A percentile compares a stretch with the other conserved stretches of the same genome.
phyloP scores from a whole-genome alignment of 306 rosid genomes.

The Vachellia collinsii region DNA sequence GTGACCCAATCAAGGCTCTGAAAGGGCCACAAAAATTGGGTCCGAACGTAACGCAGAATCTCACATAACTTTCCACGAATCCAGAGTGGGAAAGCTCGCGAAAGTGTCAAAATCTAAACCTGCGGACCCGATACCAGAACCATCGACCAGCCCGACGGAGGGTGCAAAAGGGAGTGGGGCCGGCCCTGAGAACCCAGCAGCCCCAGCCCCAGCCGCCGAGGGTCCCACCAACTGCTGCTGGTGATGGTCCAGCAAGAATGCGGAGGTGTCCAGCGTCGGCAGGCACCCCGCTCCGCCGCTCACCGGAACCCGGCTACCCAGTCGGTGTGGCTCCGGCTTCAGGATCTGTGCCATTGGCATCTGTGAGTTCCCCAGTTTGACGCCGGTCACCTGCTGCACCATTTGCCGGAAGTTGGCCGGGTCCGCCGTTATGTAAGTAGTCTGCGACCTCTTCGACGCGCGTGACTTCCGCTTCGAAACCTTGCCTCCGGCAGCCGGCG shows the following conservation, averaged over 20 bases:
- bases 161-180: slow-evolving; percentile 39
- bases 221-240: slow-evolving; percentile 47
- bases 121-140: slow-evolving; percentile 34
- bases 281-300: slow-evolving; percentile 41
- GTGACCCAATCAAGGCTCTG: background rate
- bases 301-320: slow-evolving; percentile 14
- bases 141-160: slow-evolving; percentile 20
- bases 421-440: slow-evolving; percentile 70
- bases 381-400: slow-evolving; percentile 81
- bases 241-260: slow-evolving; percentile 63
- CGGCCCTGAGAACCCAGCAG: slow-evolving; percentile 42
- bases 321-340: slow-evolving; percentile 86
- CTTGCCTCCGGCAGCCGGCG: slow-evolving; percentile 39
- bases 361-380: slow-evolving; percentile 45
- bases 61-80: slow-evolving; percentile 91
- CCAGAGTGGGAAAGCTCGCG: slow-evolving; percentile 86
- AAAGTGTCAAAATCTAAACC: slow-evolving; percentile 73
- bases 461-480: slow-evolving; percentile 60
- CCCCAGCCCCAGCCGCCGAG: slow-evolving; percentile 12
- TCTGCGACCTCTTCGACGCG: slow-evolving; percentile 60
- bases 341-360: slow-evolving; percentile 50
- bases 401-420: slow-evolving; percentile 69
- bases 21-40: background rate
- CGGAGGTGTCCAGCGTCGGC: slow-evolving; percentile 97
- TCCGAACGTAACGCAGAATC: background rate